Evolutionary conservation across 352 stramenopile species (phyloP), one percentile per base, ranked within the genome.

Genomic region (Pythium biforme): DNA sequence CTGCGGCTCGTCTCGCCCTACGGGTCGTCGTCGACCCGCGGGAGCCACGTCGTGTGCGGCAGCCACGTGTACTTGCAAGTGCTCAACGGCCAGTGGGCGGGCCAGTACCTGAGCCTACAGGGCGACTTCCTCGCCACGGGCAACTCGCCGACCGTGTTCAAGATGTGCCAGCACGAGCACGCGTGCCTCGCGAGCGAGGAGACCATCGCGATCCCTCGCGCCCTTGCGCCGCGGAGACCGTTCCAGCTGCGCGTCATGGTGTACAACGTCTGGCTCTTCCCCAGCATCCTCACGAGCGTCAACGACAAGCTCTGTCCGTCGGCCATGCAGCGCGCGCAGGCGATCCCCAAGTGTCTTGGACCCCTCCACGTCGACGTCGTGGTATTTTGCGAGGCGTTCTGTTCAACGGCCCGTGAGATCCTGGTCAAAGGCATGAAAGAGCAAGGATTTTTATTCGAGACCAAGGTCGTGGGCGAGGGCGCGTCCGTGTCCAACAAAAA

Each of bases 241-340:
- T 82, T 86, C 46, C 64, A 68, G 22, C 63, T 91, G 20, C 79
- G 81, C 8, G 67, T 88, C 22, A 79, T 86, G 76, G 72, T 76
- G 14, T 91, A 91, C 71, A 91, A 91, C 48, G 78, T 91, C 19
- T 91, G 81, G 81, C 58, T 91, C 11, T 55, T 91, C 26, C 81
- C 81, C 2, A 76, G 74, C 53, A 76, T 89, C 20, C 69, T 89
- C 25, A 77, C 72, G 22, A 84, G 68, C 1, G 73, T 89, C 58
- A 88, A 82, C 57, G 76, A 78, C 55, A 89, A 87, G 66, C 55
- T 91, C 23, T 88, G 77, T 12, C 79, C 79, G 3, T 77, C 61
- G 25, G 73, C 73, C 2, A 63, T 68, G n/a, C 64, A 77, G 27
- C 74, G 81, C 8, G 74, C 78, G 17, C 69, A 72, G n/a, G 81